Base-by-base conservation (phyloP, 1,284 basidiomycete species). In the Fomes fomentarius region DNA sequence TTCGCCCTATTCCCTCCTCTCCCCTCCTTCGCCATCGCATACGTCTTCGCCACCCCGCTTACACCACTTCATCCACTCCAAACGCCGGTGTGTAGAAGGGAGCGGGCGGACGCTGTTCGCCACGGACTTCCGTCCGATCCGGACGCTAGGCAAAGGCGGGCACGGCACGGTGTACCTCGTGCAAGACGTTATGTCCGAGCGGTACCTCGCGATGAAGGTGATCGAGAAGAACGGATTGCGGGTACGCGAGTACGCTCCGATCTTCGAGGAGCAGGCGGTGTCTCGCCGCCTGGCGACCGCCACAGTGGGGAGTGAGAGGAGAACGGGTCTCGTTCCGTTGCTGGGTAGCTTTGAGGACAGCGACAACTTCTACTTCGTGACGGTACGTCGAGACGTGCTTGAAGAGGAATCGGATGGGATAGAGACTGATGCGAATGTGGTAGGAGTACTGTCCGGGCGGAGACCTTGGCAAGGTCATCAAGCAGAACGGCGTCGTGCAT, bases 341-440 rank as follows among this genome's bases (percentile, higher is more conserved):
- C 44, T 58, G 10, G 67, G 57, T 4, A 65, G 65, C 47, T 69
- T 67, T 41, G 62, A 68, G 30, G 68, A 69, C 46, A 52, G 40
- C 30, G 64, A 60, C 31, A 63, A 79, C 73, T 62, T 71, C 61
- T 64, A 66, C 63, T 49, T 66, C 50, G 47, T 66, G 24, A 64
- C 62, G 60, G 66, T 68, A 35, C 21, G 65, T 54, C 28, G 28
- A 12, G 7, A 12, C 22, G 19, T 11, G 10, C 4, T 40, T 4
- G 11, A 4, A 12, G 38, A 24, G 38, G 14, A 15, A n/a, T 19
- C 19, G 12, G 12, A 3, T 8, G 7, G 38, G n/a, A 12, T 11
- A n/a, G n/a, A n/a, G n/a, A 45, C 35, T 45, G 39, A 42, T 11
- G 9, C 1, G 12, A 10, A 4, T 7, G 11, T 21, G n/a, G n/a